Evolutionary conservation across 78 protist species (phyloP), one percentile per base, ranked within the genome.

Genomic region (Dictyostelium brefeldianum): DNA sequence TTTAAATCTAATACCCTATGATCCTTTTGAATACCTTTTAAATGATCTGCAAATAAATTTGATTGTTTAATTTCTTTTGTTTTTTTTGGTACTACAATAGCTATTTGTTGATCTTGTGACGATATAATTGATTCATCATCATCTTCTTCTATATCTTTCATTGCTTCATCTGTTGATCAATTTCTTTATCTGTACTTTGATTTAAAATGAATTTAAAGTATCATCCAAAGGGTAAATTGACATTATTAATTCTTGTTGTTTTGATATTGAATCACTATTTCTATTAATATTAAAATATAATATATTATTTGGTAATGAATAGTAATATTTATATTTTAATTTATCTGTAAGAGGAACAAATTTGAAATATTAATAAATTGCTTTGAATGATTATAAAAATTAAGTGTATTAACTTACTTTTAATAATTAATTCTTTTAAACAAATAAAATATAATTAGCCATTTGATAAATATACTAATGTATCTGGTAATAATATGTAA

Each of bases 271-370:
- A 31, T 36, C 15, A 9, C 22, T 31, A 27, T 69, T 54, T 54
- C 3, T 17, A 54, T 54, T 31, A 69, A 69, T 20, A 36, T 31
- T 69, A 31, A 69, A 69, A 69, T 69, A 31, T 18, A 69, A 14
- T 69, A 69, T 69, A 69, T 69, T 31, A 36, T 31, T 69, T 69
- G 77, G 77, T 4, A 69, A 69, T 36, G 77, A 36, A 31, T 69
- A 69, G 12, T 36, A 27, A 12, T 27, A 69, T 31, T 27, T 69
- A 29, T 69, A 69, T 17, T 25, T 1, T 36, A 69, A 27, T 69
- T 27, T 69, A 4, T 31, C 77, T 69, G 29, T 14, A n/a, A n/a
- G n/a, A n/a, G n/a, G n/a, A n/a, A n/a, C n/a, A n/a, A n/a, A n/a
- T n/a, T n/a, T n/a, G n/a, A n/a, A n/a, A n/a, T n/a, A n/a, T n/a